These are phyloP conservation scores for Catharanthus roseus DNA, from an alignment of 257 asterid genomes.

Conservation along the genomic window DNA sequence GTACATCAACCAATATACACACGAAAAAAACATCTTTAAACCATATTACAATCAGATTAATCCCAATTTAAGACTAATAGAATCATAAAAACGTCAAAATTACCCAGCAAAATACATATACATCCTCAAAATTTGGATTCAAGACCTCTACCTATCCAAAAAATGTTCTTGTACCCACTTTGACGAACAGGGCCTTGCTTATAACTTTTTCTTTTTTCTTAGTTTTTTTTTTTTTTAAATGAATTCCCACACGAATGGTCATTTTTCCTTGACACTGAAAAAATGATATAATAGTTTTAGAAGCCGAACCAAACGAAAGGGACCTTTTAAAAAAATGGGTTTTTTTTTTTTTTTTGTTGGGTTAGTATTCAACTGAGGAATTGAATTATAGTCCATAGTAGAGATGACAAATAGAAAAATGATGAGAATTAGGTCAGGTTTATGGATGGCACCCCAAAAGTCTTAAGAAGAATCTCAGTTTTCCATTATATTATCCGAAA, in stretches of 20 bases:
- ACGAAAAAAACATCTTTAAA: too few species aligned
- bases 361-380: conserved; percentile 9
- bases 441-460: conserved; percentile 26
- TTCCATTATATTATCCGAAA: conserved; percentile 11
- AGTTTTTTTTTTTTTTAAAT: not conserved
- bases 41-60: too few species aligned
- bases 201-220: not conserved
- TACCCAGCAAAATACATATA: too few species aligned
- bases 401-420: conserved; percentile 19
- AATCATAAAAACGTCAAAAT: too few species aligned
- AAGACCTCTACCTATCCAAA: too few species aligned
- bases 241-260: conserved; percentile 30
- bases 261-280: not conserved
- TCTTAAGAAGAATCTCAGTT: conserved; percentile 22
- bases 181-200: not conserved
- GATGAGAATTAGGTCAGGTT: conserved; percentile 35
- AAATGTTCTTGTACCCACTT: not conserved
- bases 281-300: conserved; percentile 14
- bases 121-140: too few species aligned
- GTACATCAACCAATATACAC: too few species aligned
- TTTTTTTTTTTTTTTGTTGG: conserved; percentile 3
- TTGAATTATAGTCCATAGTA: conserved; percentile 16
- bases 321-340: too few species aligned
- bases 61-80: too few species aligned
- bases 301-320: conserved; percentile 22